phyloP scores from a whole-genome alignment of 768 basidiomycete species.

The Porphyrellus cyaneotinctus region DNA sequence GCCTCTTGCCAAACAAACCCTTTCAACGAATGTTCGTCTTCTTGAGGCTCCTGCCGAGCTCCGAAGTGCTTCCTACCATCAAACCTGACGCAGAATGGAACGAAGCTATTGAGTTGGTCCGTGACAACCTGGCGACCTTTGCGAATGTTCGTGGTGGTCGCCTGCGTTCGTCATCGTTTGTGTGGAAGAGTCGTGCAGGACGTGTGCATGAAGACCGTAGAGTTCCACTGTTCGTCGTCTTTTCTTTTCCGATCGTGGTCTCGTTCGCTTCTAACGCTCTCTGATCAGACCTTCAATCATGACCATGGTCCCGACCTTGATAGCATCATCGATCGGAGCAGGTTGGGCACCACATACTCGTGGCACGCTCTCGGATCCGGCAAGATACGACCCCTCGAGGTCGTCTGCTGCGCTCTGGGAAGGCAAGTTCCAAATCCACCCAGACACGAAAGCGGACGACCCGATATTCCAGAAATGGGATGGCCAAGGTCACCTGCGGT shows the following conservation, averaged over 20 bases:
- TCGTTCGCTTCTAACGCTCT: conserved; percentile 20
- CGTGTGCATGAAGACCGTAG: conserved; percentile 47
- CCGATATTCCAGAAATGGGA: conserved; percentile 36
- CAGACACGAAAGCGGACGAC: conserved; percentile 74
- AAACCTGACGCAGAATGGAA: conserved; percentile 67
- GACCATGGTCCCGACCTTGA: conserved; percentile 73
- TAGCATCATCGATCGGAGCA: conserved; percentile 70
- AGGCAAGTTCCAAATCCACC: conserved; percentile 84
- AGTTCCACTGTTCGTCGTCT: conserved; percentile 44
- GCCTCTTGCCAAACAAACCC: conserved; percentile 75
- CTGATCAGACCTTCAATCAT: conserved; percentile 58
- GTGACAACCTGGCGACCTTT: conserved; percentile 84
- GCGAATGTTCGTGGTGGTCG: conserved; percentile 85
- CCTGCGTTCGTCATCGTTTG: conserved; percentile 78
- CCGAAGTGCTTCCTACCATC: conserved; percentile 57
- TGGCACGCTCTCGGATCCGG: conserved; percentile 68
- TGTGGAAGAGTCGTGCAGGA: conserved; percentile 72
- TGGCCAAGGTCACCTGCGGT: conserved; percentile 8
- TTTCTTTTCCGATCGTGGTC: conserved; percentile 15
- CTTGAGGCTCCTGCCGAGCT: conserved; percentile 57
- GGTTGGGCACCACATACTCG: conserved; percentile 55
- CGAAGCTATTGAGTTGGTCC: conserved; percentile 74
- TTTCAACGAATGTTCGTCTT: conserved; percentile 61
- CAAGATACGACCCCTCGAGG: conserved; percentile 70
- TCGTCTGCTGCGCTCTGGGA: conserved; percentile 82